Conservation (phyloP, 805 yeast species). For the Yarrowia sp. region DNA sequence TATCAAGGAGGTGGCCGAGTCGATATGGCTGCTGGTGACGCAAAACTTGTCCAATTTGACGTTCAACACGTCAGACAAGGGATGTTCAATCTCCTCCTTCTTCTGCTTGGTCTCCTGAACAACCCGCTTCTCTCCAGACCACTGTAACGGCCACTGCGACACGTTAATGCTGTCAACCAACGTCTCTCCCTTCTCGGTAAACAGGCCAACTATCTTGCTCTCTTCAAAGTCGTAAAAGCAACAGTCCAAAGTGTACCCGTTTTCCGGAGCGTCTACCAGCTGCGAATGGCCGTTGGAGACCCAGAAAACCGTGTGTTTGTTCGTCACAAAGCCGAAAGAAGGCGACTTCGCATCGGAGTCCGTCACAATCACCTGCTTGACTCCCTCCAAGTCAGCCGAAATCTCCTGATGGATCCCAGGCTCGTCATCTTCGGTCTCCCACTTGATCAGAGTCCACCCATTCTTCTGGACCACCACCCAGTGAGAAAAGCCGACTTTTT, state of each 20-base stretch:
- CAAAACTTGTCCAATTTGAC: not conserved
- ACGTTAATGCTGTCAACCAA: not conserved
- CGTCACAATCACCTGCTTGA: conserved; percentile 17
- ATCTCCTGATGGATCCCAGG: conserved; percentile 34
- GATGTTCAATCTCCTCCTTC: not conserved
- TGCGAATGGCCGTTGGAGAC: conserved; percentile 28
- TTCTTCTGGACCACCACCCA: conserved; percentile 37
- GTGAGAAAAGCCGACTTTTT: conserved; percentile 21
- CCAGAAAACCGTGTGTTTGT: conserved; percentile 11
- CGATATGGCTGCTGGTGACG: conserved; percentile 13
- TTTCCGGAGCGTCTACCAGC: conserved; percentile 10
- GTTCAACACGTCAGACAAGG: not conserved
- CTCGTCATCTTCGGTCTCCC: conserved; percentile 37
- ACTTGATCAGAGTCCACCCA: conserved; percentile 31
- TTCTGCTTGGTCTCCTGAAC: conserved; percentile 2
- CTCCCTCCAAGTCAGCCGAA: conserved; percentile 30
- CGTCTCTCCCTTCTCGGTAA: not conserved
- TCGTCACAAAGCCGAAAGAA: conserved; percentile 25
- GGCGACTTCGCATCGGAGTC: not conserved
- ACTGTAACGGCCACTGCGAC: conserved; percentile 7
- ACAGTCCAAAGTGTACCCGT: not conserved
- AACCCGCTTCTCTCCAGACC: not conserved
- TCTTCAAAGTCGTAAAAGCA: conserved; percentile 10
- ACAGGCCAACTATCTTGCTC: not conserved
- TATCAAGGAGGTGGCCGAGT: conserved; percentile 2